Evolutionary conservation across 2,329 filamentous ascomycete genomes (phyloP).

Genomic region (Penicillium freii): DNA sequence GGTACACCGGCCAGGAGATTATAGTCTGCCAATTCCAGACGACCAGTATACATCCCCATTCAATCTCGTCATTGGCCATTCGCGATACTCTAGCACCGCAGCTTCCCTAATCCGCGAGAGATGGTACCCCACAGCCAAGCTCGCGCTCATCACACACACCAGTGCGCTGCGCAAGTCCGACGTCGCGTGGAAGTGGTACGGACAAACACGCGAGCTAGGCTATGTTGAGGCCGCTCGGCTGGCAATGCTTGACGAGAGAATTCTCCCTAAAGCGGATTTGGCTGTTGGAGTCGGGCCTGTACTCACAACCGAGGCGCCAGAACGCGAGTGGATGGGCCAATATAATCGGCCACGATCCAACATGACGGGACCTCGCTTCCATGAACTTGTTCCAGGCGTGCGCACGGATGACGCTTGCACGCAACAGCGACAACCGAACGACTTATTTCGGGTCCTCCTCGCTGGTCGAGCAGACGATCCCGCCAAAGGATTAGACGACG

Average conservation of each 20-base stretch:
- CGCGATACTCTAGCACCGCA: slow-evolving; percentile 1
- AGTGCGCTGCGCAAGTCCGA: background rate
- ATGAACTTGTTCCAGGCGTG: background rate
- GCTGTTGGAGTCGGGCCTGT: background rate
- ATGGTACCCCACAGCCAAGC: slow-evolving; percentile 2
- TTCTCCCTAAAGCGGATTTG: slow-evolving; percentile 1
- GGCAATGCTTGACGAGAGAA: background rate
- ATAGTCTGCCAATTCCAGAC: background rate
- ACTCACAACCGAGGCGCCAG: background rate
- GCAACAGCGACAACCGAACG: background rate
- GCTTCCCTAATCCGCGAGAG: slow-evolving; percentile 1
- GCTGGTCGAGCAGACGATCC: slow-evolving; percentile 2
- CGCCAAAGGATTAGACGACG: background rate
- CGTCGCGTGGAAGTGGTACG: background rate
- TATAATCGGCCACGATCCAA: background rate
- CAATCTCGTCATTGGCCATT: slow-evolving; percentile 1
- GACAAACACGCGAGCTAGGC: slow-evolving; percentile 1
- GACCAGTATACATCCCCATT: background rate
- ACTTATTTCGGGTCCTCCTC: background rate
- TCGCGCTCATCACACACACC: slow-evolving; percentile 1
- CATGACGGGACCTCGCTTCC: background rate
- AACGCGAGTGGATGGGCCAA: slow-evolving; percentile 2
- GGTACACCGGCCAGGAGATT: background rate
- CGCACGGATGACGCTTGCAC: background rate
- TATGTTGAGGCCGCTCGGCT: slow-evolving; percentile 1